These are phyloP conservation scores for Termitomyces sp. DNA, from an alignment of 1,284 basidiomycete species.

Conservation along the genomic window DNA sequence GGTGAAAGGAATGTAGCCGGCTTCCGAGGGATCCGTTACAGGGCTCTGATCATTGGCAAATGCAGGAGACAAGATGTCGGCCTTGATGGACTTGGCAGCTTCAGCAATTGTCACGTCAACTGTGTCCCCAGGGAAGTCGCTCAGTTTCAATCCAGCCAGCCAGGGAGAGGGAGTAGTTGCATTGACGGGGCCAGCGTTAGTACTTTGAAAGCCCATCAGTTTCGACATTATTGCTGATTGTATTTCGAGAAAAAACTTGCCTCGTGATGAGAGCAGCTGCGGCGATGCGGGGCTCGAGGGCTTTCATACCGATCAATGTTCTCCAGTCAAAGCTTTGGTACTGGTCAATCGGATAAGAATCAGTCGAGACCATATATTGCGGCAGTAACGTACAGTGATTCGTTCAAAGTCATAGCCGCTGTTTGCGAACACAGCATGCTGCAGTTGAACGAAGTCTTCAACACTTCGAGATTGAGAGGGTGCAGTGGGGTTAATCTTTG, in stretches of 20 bases:
- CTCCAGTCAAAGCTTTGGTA: constrained; percentile 78
- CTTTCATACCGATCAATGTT: constrained; percentile 64
- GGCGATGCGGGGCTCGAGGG: constrained; percentile 44
- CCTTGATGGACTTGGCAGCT: constrained; percentile 64
- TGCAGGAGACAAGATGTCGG: constrained; percentile 64
- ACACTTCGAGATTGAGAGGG: constrained; percentile 55
- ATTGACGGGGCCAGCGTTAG: constrained; percentile 28
- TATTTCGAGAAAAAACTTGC: constrained; percentile 33
- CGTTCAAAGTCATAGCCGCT: constrained; percentile 51
- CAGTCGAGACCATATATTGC: neutral
- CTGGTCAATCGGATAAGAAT: constrained; percentile 27
- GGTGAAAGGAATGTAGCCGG: constrained; percentile 54
- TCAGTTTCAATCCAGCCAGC: constrained; percentile 58
- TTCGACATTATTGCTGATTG: neutral
- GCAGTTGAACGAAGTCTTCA: constrained; percentile 61
- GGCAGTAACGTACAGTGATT: constrained; percentile 53
- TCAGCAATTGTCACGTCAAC: constrained; percentile 51
- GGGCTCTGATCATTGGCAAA: constrained; percentile 31
- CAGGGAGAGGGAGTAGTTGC: constrained; percentile 51
- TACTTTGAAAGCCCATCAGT: constrained; percentile 2
- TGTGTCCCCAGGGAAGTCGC: constrained; percentile 52
- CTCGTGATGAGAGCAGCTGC: constrained; percentile 60
- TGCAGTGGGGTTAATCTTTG: constrained; percentile 62
- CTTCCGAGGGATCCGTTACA: constrained; percentile 39
- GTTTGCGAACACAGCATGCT: constrained; percentile 50